Base-by-base conservation (phyloP, 352 stramenopile genomes). In the Phytophthora pini region DNA sequence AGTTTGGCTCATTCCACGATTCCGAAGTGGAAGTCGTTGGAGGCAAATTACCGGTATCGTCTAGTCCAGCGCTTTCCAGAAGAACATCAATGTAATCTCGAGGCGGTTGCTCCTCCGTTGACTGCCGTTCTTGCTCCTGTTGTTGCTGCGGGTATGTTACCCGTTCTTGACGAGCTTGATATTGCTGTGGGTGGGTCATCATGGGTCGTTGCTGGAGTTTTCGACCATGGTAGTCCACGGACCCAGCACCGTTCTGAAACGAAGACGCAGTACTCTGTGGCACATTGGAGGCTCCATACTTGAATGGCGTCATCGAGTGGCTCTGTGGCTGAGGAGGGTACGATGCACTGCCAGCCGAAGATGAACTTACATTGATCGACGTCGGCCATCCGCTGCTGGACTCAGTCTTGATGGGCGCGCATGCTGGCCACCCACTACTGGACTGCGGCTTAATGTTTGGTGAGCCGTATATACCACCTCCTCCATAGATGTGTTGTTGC, bases 61-160 rank as follows among this genome's bases (percentile, higher is more conserved):
- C 78, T 39, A 89, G 36, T 9, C 62, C 79, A 0, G 78, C 79
- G 31, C 76, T 88, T 63, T 89, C 80, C 3, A 89, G 57, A 15
- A 89, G 49, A 20, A 88, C 76, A 54, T 89, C 80, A 10, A 89
- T 80, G 38, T 84, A 89, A 40, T 89, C 79, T 44, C 74, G 74
- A 5, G 65, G 57, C 10, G 66, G 62, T 17, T 70, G 36, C 26
- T 71, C 53, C 20, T 24, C 48, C 12, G 40, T 29, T 31, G 45
- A 17, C 17, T 63, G 40, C 34, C 15, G 54, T n/a, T 56, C 47
- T 56, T 65, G 46, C n/a, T 65, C 52, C 15, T 71, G 58, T 27
- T 76, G 65, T 20, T 66, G 68, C 3, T 74, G 52, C 38, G 5
- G 53, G 29, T 48, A 17, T 39, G 32, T 20, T 20, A 38, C 8